A percentile compares a stretch with the other conserved stretches of the same genome.
These are phyloP conservation scores for Gossypium aridum DNA, from an alignment of 441 rosid genomes.

Conservation along the genomic window DNA sequence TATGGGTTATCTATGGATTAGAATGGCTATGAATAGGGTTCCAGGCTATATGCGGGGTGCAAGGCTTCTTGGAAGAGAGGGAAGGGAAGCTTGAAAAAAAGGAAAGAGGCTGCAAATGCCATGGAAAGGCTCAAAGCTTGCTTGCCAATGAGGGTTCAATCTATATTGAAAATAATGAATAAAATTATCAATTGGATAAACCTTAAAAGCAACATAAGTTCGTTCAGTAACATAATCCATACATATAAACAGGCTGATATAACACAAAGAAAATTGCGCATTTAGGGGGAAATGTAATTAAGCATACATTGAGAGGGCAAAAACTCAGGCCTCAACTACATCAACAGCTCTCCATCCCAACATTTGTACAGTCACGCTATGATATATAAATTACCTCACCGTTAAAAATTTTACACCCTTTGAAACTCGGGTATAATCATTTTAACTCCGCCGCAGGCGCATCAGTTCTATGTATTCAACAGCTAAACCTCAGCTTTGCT, in stretches of 20 bases:
- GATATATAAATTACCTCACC: constrained; percentile 31
- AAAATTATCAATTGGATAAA: too few species aligned
- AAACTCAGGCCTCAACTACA: constrained; percentile 34
- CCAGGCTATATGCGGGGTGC: too few species aligned
- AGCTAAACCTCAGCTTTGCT: constrained; percentile 36
- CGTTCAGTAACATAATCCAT: not conserved
- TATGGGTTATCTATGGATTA: too few species aligned
- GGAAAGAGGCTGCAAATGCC: too few species aligned
- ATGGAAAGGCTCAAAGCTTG: too few species aligned
- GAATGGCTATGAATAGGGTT: too few species aligned
- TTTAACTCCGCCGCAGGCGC: constrained; percentile 24
- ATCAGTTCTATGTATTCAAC: constrained; percentile 24
- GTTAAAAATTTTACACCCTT: constrained; percentile 39
- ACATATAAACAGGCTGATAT: not conserved
- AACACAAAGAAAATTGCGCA: constrained; percentile 16
- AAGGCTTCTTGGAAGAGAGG: too few species aligned
- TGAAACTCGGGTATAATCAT: constrained; percentile 24
- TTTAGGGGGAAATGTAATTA: constrained; percentile 9
- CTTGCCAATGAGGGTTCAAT: too few species aligned
- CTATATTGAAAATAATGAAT: too few species aligned
- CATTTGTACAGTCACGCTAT: constrained; percentile 42
- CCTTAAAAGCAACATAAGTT: too few species aligned
- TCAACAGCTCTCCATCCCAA: constrained; percentile 44
- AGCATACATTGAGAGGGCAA: constrained; percentile 15
- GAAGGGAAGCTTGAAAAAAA: too few species aligned